Evolutionary conservation across 495 filamentous ascomycete genomes (phyloP).

Genomic region (Penicillium herquei): DNA sequence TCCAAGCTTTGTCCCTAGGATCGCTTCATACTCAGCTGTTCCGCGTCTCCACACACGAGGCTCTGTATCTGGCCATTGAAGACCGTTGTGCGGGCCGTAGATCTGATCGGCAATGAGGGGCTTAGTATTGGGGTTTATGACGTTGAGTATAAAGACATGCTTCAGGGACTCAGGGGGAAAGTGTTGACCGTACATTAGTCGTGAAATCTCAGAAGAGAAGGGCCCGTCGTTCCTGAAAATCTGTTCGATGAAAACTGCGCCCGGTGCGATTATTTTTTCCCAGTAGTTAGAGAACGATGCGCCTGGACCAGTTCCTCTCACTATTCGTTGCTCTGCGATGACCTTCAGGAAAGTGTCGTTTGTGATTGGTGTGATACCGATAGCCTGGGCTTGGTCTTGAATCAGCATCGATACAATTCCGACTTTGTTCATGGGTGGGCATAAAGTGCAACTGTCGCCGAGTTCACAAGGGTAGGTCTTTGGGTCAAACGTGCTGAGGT

Average conservation of each 20-base stretch:
- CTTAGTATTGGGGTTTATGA: neutral
- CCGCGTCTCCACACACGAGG: neutral
- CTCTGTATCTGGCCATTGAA: neutral
- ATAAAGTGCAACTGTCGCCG: no score
- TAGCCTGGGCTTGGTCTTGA: neutral
- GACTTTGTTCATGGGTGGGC: no score
- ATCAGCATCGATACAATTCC: neutral
- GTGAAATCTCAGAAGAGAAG: neutral
- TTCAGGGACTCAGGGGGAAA: neutral
- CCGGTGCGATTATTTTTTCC: neutral
- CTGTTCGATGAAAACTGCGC: neutral
- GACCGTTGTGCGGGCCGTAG: neutral
- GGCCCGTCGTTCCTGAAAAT: neutral
- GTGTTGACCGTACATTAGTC: neutral
- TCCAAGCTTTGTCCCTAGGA: neutral
- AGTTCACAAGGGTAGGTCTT: neutral
- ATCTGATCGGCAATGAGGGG: neutral
- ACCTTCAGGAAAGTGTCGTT: neutral
- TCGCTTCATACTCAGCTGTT: neutral
- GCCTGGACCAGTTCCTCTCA: neutral
- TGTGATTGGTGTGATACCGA: neutral
- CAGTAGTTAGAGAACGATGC: neutral
- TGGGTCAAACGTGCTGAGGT: no score
- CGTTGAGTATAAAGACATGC: neutral
- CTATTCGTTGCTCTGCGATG: neutral